phyloP scores from a whole-genome alignment of 345 rosid genomes.

The Brassica incana region DNA sequence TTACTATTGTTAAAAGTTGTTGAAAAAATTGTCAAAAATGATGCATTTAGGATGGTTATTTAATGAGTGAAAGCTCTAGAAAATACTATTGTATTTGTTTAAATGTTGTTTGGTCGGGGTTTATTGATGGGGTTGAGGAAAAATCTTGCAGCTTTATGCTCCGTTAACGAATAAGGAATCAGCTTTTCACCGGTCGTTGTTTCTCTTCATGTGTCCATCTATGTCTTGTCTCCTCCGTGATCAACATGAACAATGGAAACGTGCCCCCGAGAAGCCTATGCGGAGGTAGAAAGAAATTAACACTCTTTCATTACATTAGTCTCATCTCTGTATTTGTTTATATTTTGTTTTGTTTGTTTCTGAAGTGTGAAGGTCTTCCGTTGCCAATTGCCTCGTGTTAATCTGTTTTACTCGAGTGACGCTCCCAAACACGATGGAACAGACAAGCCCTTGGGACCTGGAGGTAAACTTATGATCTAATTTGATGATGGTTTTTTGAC shows the following conservation, averaged over 20 bases:
- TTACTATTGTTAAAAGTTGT: no score
- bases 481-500: neutral
- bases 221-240: slow-evolving; percentile 88
- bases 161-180: slow-evolving; percentile 66
- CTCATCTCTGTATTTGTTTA: slow-evolving; percentile 5
- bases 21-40: no score
- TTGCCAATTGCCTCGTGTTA: slow-evolving; percentile 70
- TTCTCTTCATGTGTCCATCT: slow-evolving; percentile 77
- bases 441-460: slow-evolving; percentile 53
- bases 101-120: neutral
- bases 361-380: slow-evolving; percentile 81
- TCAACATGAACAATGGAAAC: slow-evolving; percentile 95
- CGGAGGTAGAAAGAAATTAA: slow-evolving; percentile 55
- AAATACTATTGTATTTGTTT: neutral
- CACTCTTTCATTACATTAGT: neutral
- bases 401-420: slow-evolving; percentile 75
- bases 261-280: slow-evolving; percentile 48
- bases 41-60: no score
- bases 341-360: slow-evolving; percentile 15
- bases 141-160: slow-evolving; percentile 65
- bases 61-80: no score
- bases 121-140: neutral
- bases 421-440: slow-evolving; percentile 59
- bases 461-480: slow-evolving; percentile 53
- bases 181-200: slow-evolving; percentile 74